Conservation (phyloP, 805 yeast species). For the Metschnikowia lunata region DNA sequence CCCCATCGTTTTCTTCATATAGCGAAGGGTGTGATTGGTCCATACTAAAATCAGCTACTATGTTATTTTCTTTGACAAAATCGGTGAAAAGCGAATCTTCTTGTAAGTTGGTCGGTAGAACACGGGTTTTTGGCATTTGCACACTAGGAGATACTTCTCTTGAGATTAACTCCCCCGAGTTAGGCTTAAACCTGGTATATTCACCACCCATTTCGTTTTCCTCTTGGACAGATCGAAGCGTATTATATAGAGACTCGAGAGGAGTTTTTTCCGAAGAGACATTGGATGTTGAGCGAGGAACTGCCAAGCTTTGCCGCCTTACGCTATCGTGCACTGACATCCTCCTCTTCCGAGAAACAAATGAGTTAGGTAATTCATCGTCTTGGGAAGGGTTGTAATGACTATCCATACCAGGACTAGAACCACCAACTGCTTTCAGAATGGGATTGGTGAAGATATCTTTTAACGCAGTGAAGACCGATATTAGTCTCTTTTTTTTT, state of each 20-base stretch:
- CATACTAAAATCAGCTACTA: slow-evolving; percentile 16
- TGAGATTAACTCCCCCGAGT: slow-evolving; percentile 4
- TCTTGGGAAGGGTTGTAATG: background rate
- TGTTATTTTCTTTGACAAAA: background rate
- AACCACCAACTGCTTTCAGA: background rate
- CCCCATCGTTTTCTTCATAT: slow-evolving; percentile 34
- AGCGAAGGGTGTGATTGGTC: slow-evolving; percentile 32
- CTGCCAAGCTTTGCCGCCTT: slow-evolving; percentile 6
- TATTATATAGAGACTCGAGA: slow-evolving; percentile 10
- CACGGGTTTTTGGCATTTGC: slow-evolving; percentile 12
- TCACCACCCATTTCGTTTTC: slow-evolving; percentile 2
- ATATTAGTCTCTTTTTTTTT: slow-evolving; percentile 11
- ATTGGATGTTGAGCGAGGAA: slow-evolving; percentile 13
- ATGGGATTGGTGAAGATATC: slow-evolving; percentile 2
- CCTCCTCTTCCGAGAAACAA: slow-evolving; percentile 11
- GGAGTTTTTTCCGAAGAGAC: slow-evolving; percentile 3
- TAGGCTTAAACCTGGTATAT: slow-evolving; percentile 6
- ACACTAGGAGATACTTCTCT: slow-evolving; percentile 16
- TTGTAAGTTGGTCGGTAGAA: slow-evolving; percentile 13
- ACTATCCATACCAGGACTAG: background rate
- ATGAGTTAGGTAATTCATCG: slow-evolving; percentile 7
- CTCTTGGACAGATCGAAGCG: slow-evolving; percentile 6
- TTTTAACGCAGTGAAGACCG: slow-evolving; percentile 13
- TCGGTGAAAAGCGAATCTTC: background rate
- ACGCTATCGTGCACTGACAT: slow-evolving; percentile 11